Evolutionary conservation across 345 rosid genomes (phyloP).

Genomic region (Mangifera indica): DNA sequence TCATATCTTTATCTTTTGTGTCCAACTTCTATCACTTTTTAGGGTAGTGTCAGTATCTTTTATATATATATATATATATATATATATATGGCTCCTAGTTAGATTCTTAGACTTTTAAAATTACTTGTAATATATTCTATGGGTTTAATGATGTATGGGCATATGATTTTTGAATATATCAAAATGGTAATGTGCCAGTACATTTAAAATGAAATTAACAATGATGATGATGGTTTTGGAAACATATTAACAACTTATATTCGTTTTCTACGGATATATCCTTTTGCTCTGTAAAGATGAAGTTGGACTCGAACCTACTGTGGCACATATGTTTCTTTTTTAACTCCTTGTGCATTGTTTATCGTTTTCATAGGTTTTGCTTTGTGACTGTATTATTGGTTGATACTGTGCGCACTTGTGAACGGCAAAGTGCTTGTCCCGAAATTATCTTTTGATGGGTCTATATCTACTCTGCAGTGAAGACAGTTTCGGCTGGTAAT

Average conservation of each 20-base stretch:
- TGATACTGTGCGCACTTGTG: background rate
- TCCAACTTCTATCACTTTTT: background rate
- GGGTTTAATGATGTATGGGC: background rate
- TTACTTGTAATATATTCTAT: background rate
- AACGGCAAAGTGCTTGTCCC: background rate
- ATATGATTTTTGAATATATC: background rate
- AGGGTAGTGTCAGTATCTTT: background rate
- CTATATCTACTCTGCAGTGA: slow-evolving; percentile 38
- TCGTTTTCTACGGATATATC: background rate
- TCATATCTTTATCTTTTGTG: background rate
- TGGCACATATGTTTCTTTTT: background rate
- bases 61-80: too few relatives aligned
- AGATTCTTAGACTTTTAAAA: background rate
- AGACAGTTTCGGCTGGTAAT: slow-evolving; percentile 27
- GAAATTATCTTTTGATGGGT: background rate
- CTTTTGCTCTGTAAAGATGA: background rate
- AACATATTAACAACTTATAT: background rate
- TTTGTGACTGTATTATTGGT: background rate
- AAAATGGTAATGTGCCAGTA: background rate
- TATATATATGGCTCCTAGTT: background rate
- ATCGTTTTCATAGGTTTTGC: slow-evolving; percentile 2
- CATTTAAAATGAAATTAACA: background rate
- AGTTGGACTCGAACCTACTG: background rate
- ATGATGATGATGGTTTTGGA: background rate
- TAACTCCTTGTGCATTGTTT: background rate